Conservation (phyloP, 2,329 filamentous ascomycete species). For the Pseudocercospora ulei region DNA sequence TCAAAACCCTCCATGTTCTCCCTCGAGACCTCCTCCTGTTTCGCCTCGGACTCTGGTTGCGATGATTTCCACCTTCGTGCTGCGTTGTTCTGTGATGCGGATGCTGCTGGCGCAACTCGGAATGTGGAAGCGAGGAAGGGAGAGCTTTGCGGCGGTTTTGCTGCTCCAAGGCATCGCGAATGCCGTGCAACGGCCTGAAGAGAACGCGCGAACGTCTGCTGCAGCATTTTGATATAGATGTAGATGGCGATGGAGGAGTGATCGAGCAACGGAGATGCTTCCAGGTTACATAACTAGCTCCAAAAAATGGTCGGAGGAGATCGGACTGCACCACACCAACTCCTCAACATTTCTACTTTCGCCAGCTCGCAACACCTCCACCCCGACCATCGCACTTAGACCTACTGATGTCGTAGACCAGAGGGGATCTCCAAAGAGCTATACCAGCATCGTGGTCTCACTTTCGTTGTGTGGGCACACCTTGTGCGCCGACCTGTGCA, state of each 20-base stretch:
- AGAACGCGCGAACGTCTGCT: conserved; percentile 44
- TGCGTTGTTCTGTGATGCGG: conserved; percentile 29
- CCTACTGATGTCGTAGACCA: too few relatives aligned
- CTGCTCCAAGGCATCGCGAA: conserved; percentile 18
- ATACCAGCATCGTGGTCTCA: too few relatives aligned
- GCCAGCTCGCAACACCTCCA: too few relatives aligned
- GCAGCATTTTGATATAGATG: conserved; percentile 37
- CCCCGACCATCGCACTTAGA: too few relatives aligned
- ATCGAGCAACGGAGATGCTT: not conserved
- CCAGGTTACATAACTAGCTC: too few relatives aligned
- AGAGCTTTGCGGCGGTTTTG: conserved; percentile 28
- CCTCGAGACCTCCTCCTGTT: conserved; percentile 36
- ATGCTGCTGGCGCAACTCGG: conserved; percentile 27
- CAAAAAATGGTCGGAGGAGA: conserved; percentile 1
- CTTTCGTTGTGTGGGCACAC: too few relatives aligned
- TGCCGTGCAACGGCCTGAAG: conserved; percentile 35
- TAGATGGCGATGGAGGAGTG: conserved; percentile 6
- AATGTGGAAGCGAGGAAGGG: conserved; percentile 25
- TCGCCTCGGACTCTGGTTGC: conserved; percentile 37
- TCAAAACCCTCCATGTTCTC: conserved; percentile 33
- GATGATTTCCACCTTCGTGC: conserved; percentile 40
- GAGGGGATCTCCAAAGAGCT: too few relatives aligned
- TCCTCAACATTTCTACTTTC: too few relatives aligned
- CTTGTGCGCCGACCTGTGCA: too few relatives aligned
- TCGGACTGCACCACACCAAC: not conserved